Evolutionary conservation across 768 basidiomycete genomes (phyloP), one percentile per base, ranked within the genome.

Genomic region (Suillus hirtellus): DNA sequence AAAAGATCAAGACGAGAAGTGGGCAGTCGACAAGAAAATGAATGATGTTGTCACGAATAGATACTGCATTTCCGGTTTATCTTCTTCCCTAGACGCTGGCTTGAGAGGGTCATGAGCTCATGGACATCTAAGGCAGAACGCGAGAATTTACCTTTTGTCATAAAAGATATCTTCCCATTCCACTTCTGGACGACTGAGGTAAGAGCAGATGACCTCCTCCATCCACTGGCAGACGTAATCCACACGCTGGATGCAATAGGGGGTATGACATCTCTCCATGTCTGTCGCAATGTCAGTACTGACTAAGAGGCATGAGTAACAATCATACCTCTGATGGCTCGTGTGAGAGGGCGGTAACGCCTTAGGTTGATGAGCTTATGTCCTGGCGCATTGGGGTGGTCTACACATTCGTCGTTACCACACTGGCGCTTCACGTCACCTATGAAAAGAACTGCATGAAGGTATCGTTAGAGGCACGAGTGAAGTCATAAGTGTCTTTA

Each of bases 211-310:
- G 17, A 68, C 64, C n/a, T 75, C 66, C 59, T 76, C 71, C 17
- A 84, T 67, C 82, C 83, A 84, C 11, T 71, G 65, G 35, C 75
- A 75, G 59, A 83, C 73, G 19, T 72, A 72, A 19, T 76, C 69
- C 35, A 75, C 69, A 31, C 70, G 71, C 5, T 70, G 66, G 60
- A 81, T 75, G 6, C 75, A 73, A 63, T 82, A 84, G 4, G 78
- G 78, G 6, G 79, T 69, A 37, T 82, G 80, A 31, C 79, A 81
- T 55, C 74, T 76, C 63, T 85, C 82, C 77, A 85, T 80, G 3
- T 71, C 83, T 84, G 63, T 37, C 27, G 21, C 8, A n/a, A 52
- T 27, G 17, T 70, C 27, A 67, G 50, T n/a, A 12, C 15, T 37
- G 19, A 21, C 49, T 14, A 35, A 53, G 3, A 19, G 10, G 10